Evolutionary conservation across 2,329 filamentous ascomycete genomes (phyloP).

Genomic region (Cladophialophora bantiana): DNA sequence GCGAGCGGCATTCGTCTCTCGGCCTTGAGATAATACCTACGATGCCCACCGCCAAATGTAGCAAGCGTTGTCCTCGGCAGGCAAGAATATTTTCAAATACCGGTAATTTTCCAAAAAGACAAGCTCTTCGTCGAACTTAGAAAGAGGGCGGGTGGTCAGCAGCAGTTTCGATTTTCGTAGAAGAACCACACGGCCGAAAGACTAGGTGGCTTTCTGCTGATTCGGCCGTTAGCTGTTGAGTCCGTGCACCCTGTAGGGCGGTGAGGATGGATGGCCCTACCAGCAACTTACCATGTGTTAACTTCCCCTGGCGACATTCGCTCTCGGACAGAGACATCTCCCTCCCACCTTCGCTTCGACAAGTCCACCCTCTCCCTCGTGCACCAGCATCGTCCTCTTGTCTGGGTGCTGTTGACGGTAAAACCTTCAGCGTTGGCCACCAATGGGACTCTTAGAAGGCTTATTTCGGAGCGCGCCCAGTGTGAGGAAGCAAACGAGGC

Average conservation of each 20-base stretch:
- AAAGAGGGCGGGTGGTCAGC: background rate
- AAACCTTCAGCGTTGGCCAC: no score
- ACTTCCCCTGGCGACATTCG: no score
- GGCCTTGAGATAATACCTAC: background rate
- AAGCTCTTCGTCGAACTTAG: background rate
- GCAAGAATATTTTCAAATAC: background rate
- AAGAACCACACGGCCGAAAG: background rate
- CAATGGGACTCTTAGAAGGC: no score
- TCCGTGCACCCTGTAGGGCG: background rate
- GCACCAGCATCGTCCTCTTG: no score
- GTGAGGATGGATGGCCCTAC: background rate
- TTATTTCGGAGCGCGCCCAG: no score
- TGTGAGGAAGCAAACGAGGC: background rate
- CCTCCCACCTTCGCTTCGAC: no score
- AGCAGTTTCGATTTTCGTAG: background rate
- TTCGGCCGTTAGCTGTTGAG: background rate
- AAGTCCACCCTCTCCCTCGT: no score
- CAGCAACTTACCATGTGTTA: no score
- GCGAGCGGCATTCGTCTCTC: background rate
- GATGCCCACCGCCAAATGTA: background rate
- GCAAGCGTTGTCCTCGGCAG: background rate
- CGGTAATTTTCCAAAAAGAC: background rate
- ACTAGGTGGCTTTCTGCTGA: background rate
- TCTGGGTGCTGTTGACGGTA: no score
- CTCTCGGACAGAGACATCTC: no score